phyloP scores from a whole-genome alignment of 306 rosid genomes.

The Hippophae gyantsensis region DNA sequence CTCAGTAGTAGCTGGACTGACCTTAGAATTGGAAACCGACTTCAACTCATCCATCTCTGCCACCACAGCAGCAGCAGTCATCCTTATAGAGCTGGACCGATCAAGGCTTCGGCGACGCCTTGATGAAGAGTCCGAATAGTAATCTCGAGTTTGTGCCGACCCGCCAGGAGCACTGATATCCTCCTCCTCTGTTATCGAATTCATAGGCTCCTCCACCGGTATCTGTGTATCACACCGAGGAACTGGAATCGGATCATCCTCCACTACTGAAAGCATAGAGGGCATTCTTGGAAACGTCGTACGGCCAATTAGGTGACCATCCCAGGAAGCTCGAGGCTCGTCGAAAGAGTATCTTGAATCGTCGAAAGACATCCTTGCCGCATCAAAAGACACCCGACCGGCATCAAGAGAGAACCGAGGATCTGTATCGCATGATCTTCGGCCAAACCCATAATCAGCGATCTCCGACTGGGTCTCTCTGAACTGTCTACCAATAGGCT shows the following conservation, averaged over 20 bases:
- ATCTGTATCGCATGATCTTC: conserved; percentile 95
- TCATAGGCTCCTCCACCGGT: conserved; percentile 65
- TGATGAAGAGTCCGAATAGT: conserved; percentile 67
- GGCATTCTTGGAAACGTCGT: conserved; percentile 72
- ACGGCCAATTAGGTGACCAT: conserved; percentile 64
- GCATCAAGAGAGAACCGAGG: conserved; percentile 90
- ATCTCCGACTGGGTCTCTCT: conserved; percentile 97
- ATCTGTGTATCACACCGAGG: conserved; percentile 60
- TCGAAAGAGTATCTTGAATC: conserved; percentile 87
- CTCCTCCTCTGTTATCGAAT: conserved; percentile 43
- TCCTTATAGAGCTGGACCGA: conserved; percentile 78
- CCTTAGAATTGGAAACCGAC: conserved; percentile 61
- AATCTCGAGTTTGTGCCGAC: conserved; percentile 69
- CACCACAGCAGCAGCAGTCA: conserved; percentile 88
- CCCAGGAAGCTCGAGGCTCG: conserved; percentile 98
- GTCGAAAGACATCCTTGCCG: conserved; percentile 45
- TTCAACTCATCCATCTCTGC: conserved; percentile 87
- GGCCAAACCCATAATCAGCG: conserved; percentile 93
- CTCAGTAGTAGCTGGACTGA: conserved; percentile 51
- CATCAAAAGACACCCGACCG: conserved; percentile 17
- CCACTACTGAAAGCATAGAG: conserved; percentile 82
- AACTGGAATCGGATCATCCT: conserved; percentile 79
- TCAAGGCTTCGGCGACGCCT: conserved; percentile 86
- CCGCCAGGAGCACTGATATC: conserved; percentile 48
- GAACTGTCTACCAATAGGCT: conserved; percentile 85